Evolutionary conservation across 202 grass and related monocot species (phyloP).

Genomic region (Schoenoplectus triqueter): DNA sequence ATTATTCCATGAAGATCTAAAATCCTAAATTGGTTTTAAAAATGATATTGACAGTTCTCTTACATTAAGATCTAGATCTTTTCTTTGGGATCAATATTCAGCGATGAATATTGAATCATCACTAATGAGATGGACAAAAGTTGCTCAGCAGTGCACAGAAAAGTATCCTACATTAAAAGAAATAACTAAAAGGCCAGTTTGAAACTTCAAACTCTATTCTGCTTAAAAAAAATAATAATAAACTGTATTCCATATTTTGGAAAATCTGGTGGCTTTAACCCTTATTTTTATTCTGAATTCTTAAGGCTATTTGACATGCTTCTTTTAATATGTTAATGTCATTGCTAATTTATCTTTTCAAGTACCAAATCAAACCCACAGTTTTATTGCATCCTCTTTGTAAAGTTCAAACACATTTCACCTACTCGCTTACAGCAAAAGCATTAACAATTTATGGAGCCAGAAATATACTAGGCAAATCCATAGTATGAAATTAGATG

Average conservation of each 20-base stretch:
- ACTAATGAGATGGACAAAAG: slow-evolving; percentile 76
- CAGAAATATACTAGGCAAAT: neutral
- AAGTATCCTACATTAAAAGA: slow-evolving; percentile 68
- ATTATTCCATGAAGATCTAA: neutral
- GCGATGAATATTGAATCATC: slow-evolving; percentile 73
- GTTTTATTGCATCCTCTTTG: slow-evolving; percentile 9
- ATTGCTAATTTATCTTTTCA: slow-evolving; percentile 1
- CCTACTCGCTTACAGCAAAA: neutral
- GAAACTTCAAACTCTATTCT: too few species aligned
- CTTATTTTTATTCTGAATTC: neutral
- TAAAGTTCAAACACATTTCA: slow-evolving; percentile 25
- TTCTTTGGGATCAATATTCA: slow-evolving; percentile 79
- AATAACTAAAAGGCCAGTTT: too few species aligned
- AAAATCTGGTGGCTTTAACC: too few species aligned
- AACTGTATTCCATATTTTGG: too few species aligned
- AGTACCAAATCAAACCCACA: neutral
- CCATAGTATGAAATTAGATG: slow-evolving; percentile 36
- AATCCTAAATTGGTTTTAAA: slow-evolving; percentile 16
- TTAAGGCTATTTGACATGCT: neutral
- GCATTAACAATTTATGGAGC: neutral
- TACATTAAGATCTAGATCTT: slow-evolving; percentile 94
- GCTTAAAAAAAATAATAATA: too few species aligned
- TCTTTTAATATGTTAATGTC: neutral
- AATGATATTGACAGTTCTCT: slow-evolving; percentile 44
- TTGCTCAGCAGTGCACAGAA: slow-evolving; percentile 85